Percentiles rank a stretch among this genome's conserved stretches.
These are phyloP conservation scores for Xerocomus potaroensis DNA, from an alignment of 768 basidiomycete genomes.

Conservation along the genomic window DNA sequence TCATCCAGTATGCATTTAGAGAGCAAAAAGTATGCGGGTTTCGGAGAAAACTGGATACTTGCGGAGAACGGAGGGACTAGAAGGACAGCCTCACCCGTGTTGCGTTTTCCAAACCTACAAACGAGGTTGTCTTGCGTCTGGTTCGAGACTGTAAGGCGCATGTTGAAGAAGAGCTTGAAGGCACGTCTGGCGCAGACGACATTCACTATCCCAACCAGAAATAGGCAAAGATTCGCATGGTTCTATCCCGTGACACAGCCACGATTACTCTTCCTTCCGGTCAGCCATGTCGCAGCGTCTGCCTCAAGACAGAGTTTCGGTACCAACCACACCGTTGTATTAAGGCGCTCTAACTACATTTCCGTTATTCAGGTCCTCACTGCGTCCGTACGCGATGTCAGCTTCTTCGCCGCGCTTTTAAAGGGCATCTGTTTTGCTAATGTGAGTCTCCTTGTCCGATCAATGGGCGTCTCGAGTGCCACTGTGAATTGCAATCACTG, in stretches of 20 bases:
- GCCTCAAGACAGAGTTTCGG: slow-evolving; percentile 20
- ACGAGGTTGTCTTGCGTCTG: slow-evolving; percentile 31
- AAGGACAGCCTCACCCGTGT: slow-evolving; percentile 5
- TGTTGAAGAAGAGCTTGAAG: too few relatives aligned
- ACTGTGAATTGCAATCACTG: slow-evolving; percentile 4
- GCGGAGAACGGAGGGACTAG: slow-evolving; percentile 23
- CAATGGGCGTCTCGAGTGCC: background rate
- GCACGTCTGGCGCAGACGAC: too few relatives aligned
- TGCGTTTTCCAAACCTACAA: slow-evolving; percentile 11
- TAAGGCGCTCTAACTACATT: background rate
- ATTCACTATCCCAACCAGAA: too few relatives aligned
- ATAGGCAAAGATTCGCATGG: background rate
- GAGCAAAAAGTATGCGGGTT: slow-evolving; percentile 14
- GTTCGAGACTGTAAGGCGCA: slow-evolving; percentile 35
- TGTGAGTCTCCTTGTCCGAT: slow-evolving; percentile 41
- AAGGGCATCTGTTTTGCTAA: slow-evolving; percentile 79
- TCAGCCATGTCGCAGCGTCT: slow-evolving; percentile 16
- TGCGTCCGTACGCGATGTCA: slow-evolving; percentile 75
- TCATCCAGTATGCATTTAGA: slow-evolving; percentile 11
- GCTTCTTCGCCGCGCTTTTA: slow-evolving; percentile 73
- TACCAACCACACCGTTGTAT: slow-evolving; percentile 2
- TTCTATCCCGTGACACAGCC: background rate
- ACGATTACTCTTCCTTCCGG: background rate
- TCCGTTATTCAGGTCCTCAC: slow-evolving; percentile 66
- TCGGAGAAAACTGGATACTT: slow-evolving; percentile 18